A percentile compares a stretch with the other conserved stretches of the same genome.
Evolutionary conservation across 2,329 filamentous ascomycete species (phyloP).

Genomic region (Colletotrichum ledebouriae): DNA sequence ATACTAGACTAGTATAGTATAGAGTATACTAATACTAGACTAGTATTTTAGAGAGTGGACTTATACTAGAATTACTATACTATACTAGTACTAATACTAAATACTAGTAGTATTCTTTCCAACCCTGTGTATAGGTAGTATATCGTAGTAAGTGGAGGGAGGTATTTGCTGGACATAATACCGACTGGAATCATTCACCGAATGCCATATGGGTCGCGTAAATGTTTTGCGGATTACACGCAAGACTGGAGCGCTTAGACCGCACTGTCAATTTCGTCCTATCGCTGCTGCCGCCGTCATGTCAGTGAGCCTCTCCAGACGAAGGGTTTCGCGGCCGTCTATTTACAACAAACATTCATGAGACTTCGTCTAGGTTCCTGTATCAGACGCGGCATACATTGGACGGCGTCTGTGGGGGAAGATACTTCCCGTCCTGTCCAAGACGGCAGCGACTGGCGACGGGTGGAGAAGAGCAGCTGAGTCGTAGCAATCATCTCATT

Average conservation of each 20-base stretch:
- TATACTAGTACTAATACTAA: no score
- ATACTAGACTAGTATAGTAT: no score
- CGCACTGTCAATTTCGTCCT: constrained; percentile 24
- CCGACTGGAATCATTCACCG: no score
- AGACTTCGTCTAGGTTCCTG: constrained; percentile 23
- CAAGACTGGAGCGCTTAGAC: constrained; percentile 15
- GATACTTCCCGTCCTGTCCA: constrained; percentile 6
- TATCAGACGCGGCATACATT: constrained; percentile 20
- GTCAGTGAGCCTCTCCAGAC: constrained; percentile 4
- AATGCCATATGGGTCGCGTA: no score
- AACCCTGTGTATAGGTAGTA: no score
- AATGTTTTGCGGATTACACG: constrained; percentile 1
- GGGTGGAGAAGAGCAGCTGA: constrained; percentile 12
- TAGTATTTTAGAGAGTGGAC: no score
- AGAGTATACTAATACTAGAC: no score
- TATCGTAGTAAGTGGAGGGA: no score
- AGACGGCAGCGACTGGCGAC: constrained; percentile 2
- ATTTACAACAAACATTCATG: constrained; percentile 20
- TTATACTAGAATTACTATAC: no score
- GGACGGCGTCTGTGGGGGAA: constrained; percentile 23
- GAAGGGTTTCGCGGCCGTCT: background rate
- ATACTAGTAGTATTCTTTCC: no score
- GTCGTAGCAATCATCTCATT: constrained; percentile 21
- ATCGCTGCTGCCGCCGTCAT: constrained; percentile 14
- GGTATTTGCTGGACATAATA: no score